Conservation (phyloP, 2,329 filamentous ascomycete genomes). For the Clonostachys solani region DNA sequence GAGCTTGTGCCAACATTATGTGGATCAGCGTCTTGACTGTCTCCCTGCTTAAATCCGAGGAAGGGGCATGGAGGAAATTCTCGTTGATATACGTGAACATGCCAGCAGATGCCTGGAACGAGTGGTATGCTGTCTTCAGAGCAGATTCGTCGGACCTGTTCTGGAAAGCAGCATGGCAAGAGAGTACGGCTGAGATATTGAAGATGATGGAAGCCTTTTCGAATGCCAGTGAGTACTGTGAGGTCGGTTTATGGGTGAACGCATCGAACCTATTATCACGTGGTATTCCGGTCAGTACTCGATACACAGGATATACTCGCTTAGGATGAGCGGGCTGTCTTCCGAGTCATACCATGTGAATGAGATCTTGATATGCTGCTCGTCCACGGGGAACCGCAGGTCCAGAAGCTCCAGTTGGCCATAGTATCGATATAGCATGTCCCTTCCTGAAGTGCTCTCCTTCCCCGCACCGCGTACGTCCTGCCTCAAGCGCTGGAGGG, state of each 20-base stretch:
- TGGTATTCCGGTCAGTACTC: neutral
- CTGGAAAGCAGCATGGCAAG: slow-evolving; percentile 91
- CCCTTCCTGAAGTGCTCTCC: slow-evolving; percentile 89
- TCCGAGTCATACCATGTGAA: slow-evolving; percentile 76
- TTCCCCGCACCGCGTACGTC: slow-evolving; percentile 98
- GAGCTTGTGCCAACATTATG: slow-evolving; percentile 90
- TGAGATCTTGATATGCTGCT: slow-evolving; percentile 98
- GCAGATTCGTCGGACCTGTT: slow-evolving; percentile 88
- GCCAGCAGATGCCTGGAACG: slow-evolving; percentile 94
- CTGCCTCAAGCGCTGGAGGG: slow-evolving; percentile 90
- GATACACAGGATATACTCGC: neutral
- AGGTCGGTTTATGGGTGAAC: slow-evolving; percentile 97
- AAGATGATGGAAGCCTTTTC: slow-evolving; percentile 99
- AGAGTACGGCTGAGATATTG: slow-evolving; percentile 96
- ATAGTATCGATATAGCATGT: slow-evolving; percentile 95
- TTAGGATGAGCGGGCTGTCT: neutral
- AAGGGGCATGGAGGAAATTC: slow-evolving; percentile 96
- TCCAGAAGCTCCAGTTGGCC: slow-evolving; percentile 94
- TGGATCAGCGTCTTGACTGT: slow-evolving; percentile 93
- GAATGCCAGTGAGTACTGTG: slow-evolving; percentile 93
- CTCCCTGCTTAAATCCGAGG: slow-evolving; percentile 90
- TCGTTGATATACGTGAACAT: slow-evolving; percentile 99
- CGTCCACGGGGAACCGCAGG: slow-evolving; percentile 91
- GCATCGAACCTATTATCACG: slow-evolving; percentile 76
- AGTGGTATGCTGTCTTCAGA: slow-evolving; percentile 95